Base-by-base conservation (phyloP, 2,329 filamentous ascomycete species). In the Metarhizium anisopliae region DNA sequence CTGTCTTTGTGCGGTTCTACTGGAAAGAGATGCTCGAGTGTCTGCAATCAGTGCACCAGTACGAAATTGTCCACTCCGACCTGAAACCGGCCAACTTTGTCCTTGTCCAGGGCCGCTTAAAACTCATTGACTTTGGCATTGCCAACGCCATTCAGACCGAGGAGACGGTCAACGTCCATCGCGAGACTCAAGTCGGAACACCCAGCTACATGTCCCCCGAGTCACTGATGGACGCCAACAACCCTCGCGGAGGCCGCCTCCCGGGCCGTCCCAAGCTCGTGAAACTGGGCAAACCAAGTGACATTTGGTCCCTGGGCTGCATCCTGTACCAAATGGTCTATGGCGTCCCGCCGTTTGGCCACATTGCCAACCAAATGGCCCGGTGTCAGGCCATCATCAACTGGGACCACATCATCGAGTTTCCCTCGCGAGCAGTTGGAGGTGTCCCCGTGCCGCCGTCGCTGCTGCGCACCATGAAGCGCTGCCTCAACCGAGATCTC, bases 21-120 rank as follows among this genome's bases (percentile, higher is more conserved):
- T 99, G 94, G 94, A 94, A 95, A 70, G 94, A 99, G 73, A 99
- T 99, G 94, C 85, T 99, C 18, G 91, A 96, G 70, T 97, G 94
- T 68, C 84, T 99, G 6, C 83, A 89, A 62, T 84, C 93, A 0
- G 91, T 99, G 1, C 94, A 99, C 68, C 82, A 87, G 13, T 80
- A 87, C 68, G 91, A 96, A 66, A 92, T 99, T 60, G 94, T 99
- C 3, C 94, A 99, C 72, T 96, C 91, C 0, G 94, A 99, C 67
- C 78, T 99, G 42, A 99, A 99, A 71, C 94, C 94, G 0, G 92
- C 92, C 64, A 99, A 99, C 69, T 99, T 99, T 69, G 87, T 99
- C 29, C 80, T 97, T 20, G 91, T 96, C 18, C 85, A 91, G 67
- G 94, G 94, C 29, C 83, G 87, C 30, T 78, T 99, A 42, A 99